phyloP scores from a whole-genome alignment of 2,329 filamentous ascomycete genomes.

The Fusarium udum region DNA sequence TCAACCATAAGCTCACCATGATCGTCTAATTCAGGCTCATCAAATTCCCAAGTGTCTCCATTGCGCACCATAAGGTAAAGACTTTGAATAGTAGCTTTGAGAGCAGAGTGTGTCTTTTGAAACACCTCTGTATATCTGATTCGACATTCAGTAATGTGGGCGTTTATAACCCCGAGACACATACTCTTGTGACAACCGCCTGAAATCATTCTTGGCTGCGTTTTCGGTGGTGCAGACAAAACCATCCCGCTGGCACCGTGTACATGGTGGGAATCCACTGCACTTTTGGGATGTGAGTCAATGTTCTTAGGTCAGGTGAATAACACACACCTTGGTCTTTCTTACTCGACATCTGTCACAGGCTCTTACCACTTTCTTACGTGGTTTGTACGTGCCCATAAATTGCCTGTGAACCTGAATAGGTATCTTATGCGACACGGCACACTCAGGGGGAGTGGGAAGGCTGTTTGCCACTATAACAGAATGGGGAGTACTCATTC shows the following conservation, averaged over 20 bases:
- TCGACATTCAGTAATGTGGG: neutral
- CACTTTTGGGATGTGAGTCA: neutral
- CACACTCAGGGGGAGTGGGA: rapidly evolving
- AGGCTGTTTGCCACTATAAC: neutral
- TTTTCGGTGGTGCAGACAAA: neutral
- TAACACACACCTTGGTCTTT: neutral
- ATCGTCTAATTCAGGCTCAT: neutral
- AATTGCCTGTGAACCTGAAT: neutral
- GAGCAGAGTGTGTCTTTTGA: neutral
- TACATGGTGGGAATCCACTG: neutral
- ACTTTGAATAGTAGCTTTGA: neutral
- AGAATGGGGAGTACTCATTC: rapidly evolving
- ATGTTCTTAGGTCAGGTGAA: rapidly evolving
- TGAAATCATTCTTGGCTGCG: neutral
- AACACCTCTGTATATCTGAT: neutral
- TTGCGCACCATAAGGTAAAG: neutral
- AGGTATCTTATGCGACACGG: no score
- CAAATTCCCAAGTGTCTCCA: neutral
- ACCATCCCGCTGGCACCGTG: neutral
- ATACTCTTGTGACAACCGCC: neutral
- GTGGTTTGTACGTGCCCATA: neutral
- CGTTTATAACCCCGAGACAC: neutral
- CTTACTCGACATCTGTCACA: neutral
- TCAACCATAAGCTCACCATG: neutral
- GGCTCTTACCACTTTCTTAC: neutral